A percentile compares a stretch with the other conserved stretches of the same genome.
Evolutionary conservation across 202 grass and related monocot species (phyloP).

Genomic region (Setaria italica): DNA sequence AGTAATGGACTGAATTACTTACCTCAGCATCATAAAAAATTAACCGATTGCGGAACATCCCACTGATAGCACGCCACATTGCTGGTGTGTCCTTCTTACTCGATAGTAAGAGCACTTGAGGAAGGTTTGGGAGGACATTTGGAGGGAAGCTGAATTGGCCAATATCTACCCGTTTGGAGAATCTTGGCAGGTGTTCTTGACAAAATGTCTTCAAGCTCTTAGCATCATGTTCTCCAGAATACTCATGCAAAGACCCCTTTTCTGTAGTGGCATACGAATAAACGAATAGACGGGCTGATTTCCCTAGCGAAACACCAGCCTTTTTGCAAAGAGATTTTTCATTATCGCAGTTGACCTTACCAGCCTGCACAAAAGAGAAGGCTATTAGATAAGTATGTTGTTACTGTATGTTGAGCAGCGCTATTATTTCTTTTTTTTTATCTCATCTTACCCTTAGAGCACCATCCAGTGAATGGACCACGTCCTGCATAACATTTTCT

Average conservation of each 20-base stretch:
- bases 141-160: conserved; percentile 64
- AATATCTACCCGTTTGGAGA: conserved; percentile 81
- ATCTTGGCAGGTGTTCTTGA: conserved; percentile 89
- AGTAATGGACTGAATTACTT: conserved; percentile 15
- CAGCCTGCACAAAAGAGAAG: conserved; percentile 66
- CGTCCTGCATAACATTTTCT: conserved; percentile 73
- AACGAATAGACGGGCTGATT: conserved; percentile 75
- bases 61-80: conserved; percentile 91
- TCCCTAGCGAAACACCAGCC: conserved; percentile 57
- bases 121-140: conserved; percentile 58
- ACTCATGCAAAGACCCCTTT: conserved; percentile 86
- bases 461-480: conserved; percentile 68
- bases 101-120: conserved; percentile 81
- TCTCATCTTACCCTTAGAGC: conserved; percentile 66
- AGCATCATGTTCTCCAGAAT: conserved; percentile 70
- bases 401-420: background rate
- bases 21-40: conserved; percentile 90
- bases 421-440: background rate
- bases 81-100: conserved; percentile 88
- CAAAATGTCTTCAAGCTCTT: conserved; percentile 89
- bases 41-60: conserved; percentile 69
- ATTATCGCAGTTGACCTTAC: conserved; percentile 77
- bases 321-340: conserved; percentile 81
- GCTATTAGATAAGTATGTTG: background rate
- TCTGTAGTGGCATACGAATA: conserved; percentile 75